phyloP scores from a whole-genome alignment of 495 filamentous ascomycete species.

The Aspergillus campestris region DNA sequence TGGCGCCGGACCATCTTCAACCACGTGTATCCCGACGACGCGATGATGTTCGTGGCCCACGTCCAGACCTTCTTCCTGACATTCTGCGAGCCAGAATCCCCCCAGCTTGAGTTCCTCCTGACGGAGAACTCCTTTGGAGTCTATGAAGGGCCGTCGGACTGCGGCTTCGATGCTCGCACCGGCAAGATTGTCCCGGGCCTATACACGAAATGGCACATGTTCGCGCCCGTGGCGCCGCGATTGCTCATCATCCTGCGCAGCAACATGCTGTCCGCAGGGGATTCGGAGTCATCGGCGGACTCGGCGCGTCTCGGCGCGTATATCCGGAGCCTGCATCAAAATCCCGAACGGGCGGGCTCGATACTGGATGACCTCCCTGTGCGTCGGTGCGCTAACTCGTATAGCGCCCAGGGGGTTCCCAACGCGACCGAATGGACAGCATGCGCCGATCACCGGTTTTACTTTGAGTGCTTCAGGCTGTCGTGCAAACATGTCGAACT shows the following conservation, averaged over 20 bases:
- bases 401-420: constrained; percentile 1
- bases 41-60: constrained; percentile 33
- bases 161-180: constrained; percentile 4
- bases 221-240: constrained; percentile 42
- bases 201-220: constrained; percentile 33
- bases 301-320: constrained; percentile 1
- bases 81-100: constrained; percentile 31
- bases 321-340: not conserved
- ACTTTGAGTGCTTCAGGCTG: constrained; percentile 31
- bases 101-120: constrained; percentile 40
- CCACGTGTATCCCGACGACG: constrained; percentile 34
- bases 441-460: constrained; percentile 24
- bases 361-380: constrained; percentile 31
- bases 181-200: constrained; percentile 1
- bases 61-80: constrained; percentile 32
- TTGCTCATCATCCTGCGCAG: constrained; percentile 41
- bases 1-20: constrained; percentile 26
- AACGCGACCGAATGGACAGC: constrained; percentile 8
- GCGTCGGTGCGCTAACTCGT: constrained; percentile 14
- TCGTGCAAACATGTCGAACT: constrained; percentile 23
- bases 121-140: constrained; percentile 39
- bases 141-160: constrained; percentile 36
- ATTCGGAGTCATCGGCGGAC: not conserved
- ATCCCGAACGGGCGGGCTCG: constrained; percentile 8
- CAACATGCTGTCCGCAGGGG: constrained; percentile 16